These are phyloP conservation scores for Penicillium concentricum DNA, from an alignment of 2,329 filamentous ascomycete species.

Conservation along the genomic window DNA sequence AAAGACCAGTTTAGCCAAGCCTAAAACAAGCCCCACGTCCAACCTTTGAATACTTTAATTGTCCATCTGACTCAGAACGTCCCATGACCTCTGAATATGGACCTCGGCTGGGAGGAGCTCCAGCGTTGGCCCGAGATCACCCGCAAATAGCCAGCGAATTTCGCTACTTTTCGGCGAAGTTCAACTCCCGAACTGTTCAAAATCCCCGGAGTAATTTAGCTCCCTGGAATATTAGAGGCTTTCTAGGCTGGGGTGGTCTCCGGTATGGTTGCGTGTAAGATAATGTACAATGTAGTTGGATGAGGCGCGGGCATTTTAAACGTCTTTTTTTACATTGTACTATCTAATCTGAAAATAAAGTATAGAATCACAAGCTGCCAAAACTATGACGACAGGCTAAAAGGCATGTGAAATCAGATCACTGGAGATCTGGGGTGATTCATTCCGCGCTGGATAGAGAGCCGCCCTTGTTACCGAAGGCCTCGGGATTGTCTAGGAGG, in stretches of 20 bases:
- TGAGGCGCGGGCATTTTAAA: neutral
- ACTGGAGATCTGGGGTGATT: conserved; percentile 17
- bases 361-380: conserved; percentile 11
- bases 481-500: conserved; percentile 23
- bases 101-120: conserved; percentile 26
- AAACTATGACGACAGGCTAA: conserved; percentile 21
- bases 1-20: neutral
- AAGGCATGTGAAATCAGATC: conserved; percentile 25
- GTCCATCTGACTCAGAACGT: conserved; percentile 13
- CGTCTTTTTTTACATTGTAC: neutral
- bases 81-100: conserved; percentile 14
- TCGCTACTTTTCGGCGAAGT: conserved; percentile 13
- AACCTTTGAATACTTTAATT: neutral
- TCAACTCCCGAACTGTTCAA: neutral
- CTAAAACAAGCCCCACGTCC: neutral
- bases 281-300: neutral
- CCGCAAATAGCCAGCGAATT: conserved; percentile 14
- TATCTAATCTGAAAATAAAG: neutral
- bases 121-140: conserved; percentile 18
- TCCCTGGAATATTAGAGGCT: neutral
- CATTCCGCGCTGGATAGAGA: conserved; percentile 6
- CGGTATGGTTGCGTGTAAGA: neutral
- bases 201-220: conserved; percentile 14
- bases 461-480: conserved; percentile 28
- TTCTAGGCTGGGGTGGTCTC: neutral